Conservation (phyloP, 2,329 filamentous ascomycete genomes). For the Arthroderma sp. region DNA sequence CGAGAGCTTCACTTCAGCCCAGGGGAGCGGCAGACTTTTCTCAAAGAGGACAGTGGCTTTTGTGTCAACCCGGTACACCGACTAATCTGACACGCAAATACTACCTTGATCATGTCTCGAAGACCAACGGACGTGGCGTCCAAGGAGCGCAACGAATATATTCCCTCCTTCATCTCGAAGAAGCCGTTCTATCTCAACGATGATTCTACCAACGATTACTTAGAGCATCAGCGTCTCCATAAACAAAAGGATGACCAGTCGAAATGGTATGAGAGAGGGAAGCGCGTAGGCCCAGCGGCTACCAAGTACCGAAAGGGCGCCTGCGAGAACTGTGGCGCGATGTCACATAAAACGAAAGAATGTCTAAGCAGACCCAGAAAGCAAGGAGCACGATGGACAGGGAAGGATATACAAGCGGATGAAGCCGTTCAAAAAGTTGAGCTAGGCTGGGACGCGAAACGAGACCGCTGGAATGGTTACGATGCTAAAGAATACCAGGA, state of each 20-base stretch:
- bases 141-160: conserved; percentile 96
- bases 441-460: conserved; percentile 91
- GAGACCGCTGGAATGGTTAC: conserved; percentile 98
- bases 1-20: too few species aligned
- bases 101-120: conserved; percentile 24
- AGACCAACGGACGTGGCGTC: conserved; percentile 41
- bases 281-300: conserved; percentile 69
- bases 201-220: conserved; percentile 68
- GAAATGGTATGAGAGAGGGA: conserved; percentile 87
- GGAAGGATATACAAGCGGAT: conserved; percentile 85
- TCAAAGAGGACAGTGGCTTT: too few species aligned
- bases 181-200: conserved; percentile 90
- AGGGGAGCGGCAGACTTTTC: too few species aligned
- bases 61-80: too few species aligned
- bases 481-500: conserved; percentile 72
- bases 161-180: conserved; percentile 94
- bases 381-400: conserved; percentile 81
- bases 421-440: conserved; percentile 74
- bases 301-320: conserved; percentile 97
- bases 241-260: conserved; percentile 55
- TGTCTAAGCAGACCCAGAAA: conserved; percentile 82
- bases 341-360: conserved; percentile 92
- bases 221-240: conserved; percentile 86
- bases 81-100: too few species aligned
- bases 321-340: conserved; percentile 94